Evolutionary conservation across 2,329 filamentous ascomycete species (phyloP).

Genomic region (Penicillium sclerotiorum): DNA sequence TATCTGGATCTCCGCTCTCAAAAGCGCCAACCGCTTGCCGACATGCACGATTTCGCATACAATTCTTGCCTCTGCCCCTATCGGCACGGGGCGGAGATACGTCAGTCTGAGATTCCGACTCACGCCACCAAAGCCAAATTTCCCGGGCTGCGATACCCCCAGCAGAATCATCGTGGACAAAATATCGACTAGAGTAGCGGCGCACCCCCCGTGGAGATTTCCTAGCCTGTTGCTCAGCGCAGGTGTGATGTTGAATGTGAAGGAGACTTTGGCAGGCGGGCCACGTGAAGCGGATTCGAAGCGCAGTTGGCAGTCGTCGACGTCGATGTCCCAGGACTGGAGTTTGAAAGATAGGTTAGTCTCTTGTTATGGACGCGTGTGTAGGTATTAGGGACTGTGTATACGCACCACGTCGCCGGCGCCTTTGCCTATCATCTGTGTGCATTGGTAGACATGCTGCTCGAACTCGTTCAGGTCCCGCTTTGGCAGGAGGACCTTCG

Average conservation of each 20-base stretch:
- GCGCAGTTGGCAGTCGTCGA: conserved; percentile 33
- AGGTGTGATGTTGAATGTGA: conserved; percentile 66
- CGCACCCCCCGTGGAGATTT: conserved; percentile 85
- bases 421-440: conserved; percentile 22
- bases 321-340: conserved; percentile 36
- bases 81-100: conserved; percentile 65
- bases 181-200: conserved; percentile 68
- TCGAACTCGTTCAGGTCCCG: conserved; percentile 37
- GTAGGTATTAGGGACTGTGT: background rate
- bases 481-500: conserved; percentile 20
- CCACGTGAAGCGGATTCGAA: conserved; percentile 42
- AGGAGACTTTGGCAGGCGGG: conserved; percentile 38
- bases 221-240: conserved; percentile 90
- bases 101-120: conserved; percentile 67
- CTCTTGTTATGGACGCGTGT: too few relatives aligned
- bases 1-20: conserved; percentile 59
- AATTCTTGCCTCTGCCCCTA: conserved; percentile 55
- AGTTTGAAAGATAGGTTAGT: background rate
- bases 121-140: conserved; percentile 66
- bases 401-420: conserved; percentile 21
- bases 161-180: conserved; percentile 63
- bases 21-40: conserved; percentile 57
- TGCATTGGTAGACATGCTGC: conserved; percentile 31
- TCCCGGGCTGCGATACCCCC: conserved; percentile 60
- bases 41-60: conserved; percentile 61